A percentile compares a stretch with the other conserved stretches of the same genome.
Conservation (phyloP, 2,329 filamentous ascomycete genomes). For the Trichoderma afroharzianum region DNA sequence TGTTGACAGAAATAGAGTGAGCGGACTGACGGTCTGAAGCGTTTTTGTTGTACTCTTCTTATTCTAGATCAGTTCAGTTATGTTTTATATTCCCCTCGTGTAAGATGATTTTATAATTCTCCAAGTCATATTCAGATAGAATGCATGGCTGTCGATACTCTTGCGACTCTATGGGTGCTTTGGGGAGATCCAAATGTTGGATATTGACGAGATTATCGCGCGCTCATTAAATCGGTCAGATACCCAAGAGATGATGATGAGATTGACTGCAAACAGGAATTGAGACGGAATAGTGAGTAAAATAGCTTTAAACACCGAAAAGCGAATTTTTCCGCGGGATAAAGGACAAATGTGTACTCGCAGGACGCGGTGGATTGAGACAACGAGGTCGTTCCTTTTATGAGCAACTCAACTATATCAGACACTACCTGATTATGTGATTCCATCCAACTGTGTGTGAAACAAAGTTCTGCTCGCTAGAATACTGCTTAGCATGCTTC, state of each 20-base stretch:
- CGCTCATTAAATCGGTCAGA: conserved; percentile 40
- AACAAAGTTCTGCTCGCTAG: too few relatives aligned
- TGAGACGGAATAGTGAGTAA: conserved; percentile 52
- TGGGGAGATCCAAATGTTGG: conserved; percentile 53
- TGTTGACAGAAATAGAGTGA: background rate
- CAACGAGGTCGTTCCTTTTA: conserved; percentile 29
- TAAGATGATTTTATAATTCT: background rate
- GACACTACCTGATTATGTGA: too few relatives aligned
- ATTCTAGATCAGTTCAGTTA: background rate
- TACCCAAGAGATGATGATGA: conserved; percentile 45
- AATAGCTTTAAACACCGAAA: conserved; percentile 47
- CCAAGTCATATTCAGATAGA: background rate
- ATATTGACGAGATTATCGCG: conserved; percentile 40
- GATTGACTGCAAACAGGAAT: conserved; percentile 36
- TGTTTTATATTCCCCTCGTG: background rate
- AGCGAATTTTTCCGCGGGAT: conserved; percentile 48
- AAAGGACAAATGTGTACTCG: conserved; percentile 49
- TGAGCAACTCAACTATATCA: too few relatives aligned
- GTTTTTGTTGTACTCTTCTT: background rate
- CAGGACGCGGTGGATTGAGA: conserved; percentile 45
- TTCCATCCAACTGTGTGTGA: too few relatives aligned
- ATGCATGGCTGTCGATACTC: background rate
- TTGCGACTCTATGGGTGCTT: background rate
- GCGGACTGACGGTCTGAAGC: background rate
- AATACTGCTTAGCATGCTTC: too few relatives aligned